phyloP scores from a whole-genome alignment of 2,329 filamentous ascomycete genomes.

The Ploettnerulaceae sp. region DNA sequence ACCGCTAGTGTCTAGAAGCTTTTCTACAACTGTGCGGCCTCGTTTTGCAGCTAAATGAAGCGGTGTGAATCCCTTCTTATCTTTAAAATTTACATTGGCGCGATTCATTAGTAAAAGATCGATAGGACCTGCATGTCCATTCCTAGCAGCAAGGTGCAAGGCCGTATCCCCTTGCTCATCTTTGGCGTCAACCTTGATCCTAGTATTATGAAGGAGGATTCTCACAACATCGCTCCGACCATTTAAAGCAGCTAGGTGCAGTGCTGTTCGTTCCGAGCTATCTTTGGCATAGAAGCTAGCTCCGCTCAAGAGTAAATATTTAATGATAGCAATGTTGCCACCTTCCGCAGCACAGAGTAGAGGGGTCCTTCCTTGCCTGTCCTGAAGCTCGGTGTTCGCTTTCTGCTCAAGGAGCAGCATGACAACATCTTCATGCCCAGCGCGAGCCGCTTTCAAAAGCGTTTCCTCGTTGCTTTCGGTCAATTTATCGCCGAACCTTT shows the following conservation, averaged over 20 bases:
- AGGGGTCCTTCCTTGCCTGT: not conserved
- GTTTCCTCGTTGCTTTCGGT: constrained; percentile 1
- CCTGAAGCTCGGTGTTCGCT: not conserved
- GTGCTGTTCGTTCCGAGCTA: not conserved
- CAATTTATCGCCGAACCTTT: not conserved
- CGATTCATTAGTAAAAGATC: not conserved
- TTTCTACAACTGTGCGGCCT: not conserved
- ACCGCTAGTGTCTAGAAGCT: not conserved
- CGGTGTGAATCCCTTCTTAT: not conserved
- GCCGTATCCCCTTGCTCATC: constrained; percentile 1
- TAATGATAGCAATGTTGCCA: not conserved
- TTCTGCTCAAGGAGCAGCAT: not conserved
- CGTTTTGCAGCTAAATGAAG: not conserved
- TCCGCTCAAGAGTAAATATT: not conserved
- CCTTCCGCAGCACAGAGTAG: not conserved
- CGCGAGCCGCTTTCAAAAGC: not conserved
- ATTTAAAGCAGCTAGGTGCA: not conserved
- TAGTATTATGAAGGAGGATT: not conserved
- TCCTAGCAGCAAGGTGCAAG: not conserved
- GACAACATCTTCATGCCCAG: not conserved
- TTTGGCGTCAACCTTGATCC: not conserved
- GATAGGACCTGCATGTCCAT: not conserved
- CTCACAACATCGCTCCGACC: not conserved
- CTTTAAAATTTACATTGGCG: not conserved
- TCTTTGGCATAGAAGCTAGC: not conserved